phyloP scores from a whole-genome alignment of 768 basidiomycete genomes.

The Panellus pusillus region DNA sequence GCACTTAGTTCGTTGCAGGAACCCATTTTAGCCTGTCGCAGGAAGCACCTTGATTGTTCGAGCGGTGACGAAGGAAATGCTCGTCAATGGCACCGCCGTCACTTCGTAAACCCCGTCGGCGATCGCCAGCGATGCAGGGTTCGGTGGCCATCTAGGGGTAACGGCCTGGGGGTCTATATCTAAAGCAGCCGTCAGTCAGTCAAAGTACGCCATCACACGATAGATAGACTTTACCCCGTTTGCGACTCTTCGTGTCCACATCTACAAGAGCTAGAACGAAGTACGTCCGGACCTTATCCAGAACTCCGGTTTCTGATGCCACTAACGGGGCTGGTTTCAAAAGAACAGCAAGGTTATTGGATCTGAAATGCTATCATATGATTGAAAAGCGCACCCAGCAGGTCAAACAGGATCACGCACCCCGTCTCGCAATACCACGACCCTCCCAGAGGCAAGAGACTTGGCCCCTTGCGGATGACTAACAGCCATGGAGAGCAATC shows the following conservation, averaged over 20 bases:
- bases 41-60: constrained; percentile 64
- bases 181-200: constrained; percentile 29
- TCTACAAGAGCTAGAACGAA: constrained; percentile 74
- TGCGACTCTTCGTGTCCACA: constrained; percentile 53
- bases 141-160: constrained; percentile 79
- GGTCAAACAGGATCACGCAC: constrained; percentile 44
- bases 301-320: constrained; percentile 39
- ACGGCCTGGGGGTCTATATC: constrained; percentile 59
- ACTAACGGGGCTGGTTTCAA: constrained; percentile 63
- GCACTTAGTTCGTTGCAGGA: constrained; percentile 3
- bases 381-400: neutral
- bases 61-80: constrained; percentile 74
- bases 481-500: constrained; percentile 59
- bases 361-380: constrained; percentile 69
- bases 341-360: constrained; percentile 68
- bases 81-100: constrained; percentile 61
- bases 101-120: constrained; percentile 68
- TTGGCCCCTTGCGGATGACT: constrained; percentile 66
- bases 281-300: constrained; percentile 57
- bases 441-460: constrained; percentile 68
- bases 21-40: neutral
- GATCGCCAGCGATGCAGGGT: constrained; percentile 44
- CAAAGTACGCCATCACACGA: neutral
- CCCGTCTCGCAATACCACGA: constrained; percentile 79
- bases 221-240: constrained; percentile 43